Percentiles rank a stretch among this genome's conserved stretches.
phyloP scores from a whole-genome alignment of 495 filamentous ascomycete species.

The Glonium stellatum region DNA sequence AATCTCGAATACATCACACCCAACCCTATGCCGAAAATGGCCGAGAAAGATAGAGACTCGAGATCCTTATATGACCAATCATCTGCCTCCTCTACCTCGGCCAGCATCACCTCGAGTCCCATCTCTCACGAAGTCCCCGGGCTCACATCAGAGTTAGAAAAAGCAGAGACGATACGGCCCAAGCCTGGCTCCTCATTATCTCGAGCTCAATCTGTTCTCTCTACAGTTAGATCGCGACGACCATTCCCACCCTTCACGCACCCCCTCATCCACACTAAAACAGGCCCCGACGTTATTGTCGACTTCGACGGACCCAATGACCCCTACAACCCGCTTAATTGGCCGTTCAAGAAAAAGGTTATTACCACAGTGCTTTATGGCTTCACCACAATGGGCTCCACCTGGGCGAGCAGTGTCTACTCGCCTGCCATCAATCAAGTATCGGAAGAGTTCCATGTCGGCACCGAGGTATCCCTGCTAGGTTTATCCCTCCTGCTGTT shows the following conservation, averaged over 20 bases:
- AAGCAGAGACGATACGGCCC: not conserved
- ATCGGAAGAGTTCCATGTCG: constrained; percentile 39
- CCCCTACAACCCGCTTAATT: constrained; percentile 31
- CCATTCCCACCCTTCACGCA: constrained; percentile 21
- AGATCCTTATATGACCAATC: no score
- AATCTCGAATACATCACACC: no score
- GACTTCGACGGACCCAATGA: constrained; percentile 34
- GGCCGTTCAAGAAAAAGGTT: constrained; percentile 31
- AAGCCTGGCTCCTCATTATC: no score
- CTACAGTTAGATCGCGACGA: not conserved
- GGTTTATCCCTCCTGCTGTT: constrained; percentile 47
- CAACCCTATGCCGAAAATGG: no score
- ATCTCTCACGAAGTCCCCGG: not conserved
- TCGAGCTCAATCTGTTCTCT: not conserved
- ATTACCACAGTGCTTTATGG: constrained; percentile 32
- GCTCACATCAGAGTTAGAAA: not conserved
- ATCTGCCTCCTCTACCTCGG: no score
- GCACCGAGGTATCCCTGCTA: constrained; percentile 39
- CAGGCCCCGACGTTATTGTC: constrained; percentile 26
- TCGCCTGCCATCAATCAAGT: constrained; percentile 36
- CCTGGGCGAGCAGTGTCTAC: constrained; percentile 42
- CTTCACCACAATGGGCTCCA: constrained; percentile 31
- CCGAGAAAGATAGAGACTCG: no score
- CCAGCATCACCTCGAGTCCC: not conserved
- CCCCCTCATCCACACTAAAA: constrained; percentile 24